Conservation (phyloP, 1,284 basidiomycete genomes). For the Porogramme epimiltina region DNA sequence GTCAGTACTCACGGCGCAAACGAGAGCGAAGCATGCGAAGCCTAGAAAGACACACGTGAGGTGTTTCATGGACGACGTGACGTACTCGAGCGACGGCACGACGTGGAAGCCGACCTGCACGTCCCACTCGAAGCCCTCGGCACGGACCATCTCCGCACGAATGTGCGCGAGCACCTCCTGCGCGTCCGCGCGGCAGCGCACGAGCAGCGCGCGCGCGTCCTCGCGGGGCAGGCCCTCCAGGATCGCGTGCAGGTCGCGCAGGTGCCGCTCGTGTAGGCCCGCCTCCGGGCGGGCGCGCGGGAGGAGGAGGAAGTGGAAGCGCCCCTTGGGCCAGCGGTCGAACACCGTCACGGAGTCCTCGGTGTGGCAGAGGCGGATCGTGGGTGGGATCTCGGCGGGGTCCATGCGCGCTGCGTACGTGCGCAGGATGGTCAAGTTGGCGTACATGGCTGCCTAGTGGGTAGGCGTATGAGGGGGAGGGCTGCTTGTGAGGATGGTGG, state of each 20-base stretch:
- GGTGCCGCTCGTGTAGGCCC: slow-evolving; percentile 32
- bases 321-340: slow-evolving; percentile 86
- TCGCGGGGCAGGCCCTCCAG: slow-evolving; percentile 54
- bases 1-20: not conserved
- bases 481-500: too few species aligned
- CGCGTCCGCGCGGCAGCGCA: slow-evolving; percentile 57
- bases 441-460: slow-evolving; percentile 6
- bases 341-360: slow-evolving; percentile 72
- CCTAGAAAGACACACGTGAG: slow-evolving; percentile 12
- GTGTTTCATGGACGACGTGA: slow-evolving; percentile 21
- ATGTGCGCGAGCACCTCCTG: slow-evolving; percentile 60
- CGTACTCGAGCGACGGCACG: slow-evolving; percentile 76
- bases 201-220: slow-evolving; percentile 51
- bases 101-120: slow-evolving; percentile 89
- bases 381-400: slow-evolving; percentile 57
- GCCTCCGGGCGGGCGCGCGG: slow-evolving; percentile 51
- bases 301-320: slow-evolving; percentile 82
- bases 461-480: not conserved
- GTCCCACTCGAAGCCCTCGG: slow-evolving; percentile 81
- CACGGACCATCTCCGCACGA: slow-evolving; percentile 82
- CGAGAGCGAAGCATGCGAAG: not conserved
- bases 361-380: slow-evolving; percentile 65
- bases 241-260: slow-evolving; percentile 64
- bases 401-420: slow-evolving; percentile 33
- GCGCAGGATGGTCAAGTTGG: slow-evolving; percentile 52